Evolutionary conservation across 2,329 filamentous ascomycete genomes (phyloP).

Genomic region (Trichoderma sp.): DNA sequence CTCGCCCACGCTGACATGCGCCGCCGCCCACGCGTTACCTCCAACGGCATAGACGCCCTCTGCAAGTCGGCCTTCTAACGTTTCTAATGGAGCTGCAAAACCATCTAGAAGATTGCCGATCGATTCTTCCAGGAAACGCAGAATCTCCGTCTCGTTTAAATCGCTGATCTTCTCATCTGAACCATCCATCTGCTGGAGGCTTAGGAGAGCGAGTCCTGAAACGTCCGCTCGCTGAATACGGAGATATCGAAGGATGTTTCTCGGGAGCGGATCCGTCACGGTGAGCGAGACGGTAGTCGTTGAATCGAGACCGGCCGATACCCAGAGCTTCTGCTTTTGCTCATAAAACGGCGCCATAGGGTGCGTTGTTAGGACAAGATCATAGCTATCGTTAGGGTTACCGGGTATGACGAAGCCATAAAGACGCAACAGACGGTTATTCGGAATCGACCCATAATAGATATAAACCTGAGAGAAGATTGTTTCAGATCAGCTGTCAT

Average conservation of each 20-base stretch:
- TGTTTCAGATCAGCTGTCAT: slow-evolving; percentile 24
- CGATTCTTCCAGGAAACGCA: slow-evolving; percentile 40
- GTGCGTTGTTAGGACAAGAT: slow-evolving; percentile 42
- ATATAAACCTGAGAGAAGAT: slow-evolving; percentile 30
- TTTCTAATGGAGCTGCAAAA: slow-evolving; percentile 39
- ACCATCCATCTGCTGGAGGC: slow-evolving; percentile 32
- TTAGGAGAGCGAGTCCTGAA: slow-evolving; percentile 37
- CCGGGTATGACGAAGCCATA: slow-evolving; percentile 43
- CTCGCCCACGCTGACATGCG: slow-evolving; percentile 37
- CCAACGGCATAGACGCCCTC: slow-evolving; percentile 38
- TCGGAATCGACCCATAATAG: slow-evolving; percentile 40
- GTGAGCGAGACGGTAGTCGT: slow-evolving; percentile 27
- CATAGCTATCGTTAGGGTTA: slow-evolving; percentile 43
- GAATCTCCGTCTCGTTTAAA: slow-evolving; percentile 39
- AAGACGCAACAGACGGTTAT: slow-evolving; percentile 43
- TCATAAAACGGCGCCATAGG: slow-evolving; percentile 40
- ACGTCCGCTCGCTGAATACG: slow-evolving; percentile 41
- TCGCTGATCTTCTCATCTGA: slow-evolving; percentile 37
- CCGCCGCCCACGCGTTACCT: slow-evolving; percentile 43
- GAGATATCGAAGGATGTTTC: slow-evolving; percentile 41
- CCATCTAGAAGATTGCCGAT: slow-evolving; percentile 37
- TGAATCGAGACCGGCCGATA: slow-evolving; percentile 32
- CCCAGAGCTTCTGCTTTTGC: slow-evolving; percentile 42
- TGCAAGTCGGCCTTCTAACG: slow-evolving; percentile 39
- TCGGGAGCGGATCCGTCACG: slow-evolving; percentile 40